Evolutionary conservation across 495 filamentous ascomycete genomes (phyloP).

Genomic region (Penicillium herquei): DNA sequence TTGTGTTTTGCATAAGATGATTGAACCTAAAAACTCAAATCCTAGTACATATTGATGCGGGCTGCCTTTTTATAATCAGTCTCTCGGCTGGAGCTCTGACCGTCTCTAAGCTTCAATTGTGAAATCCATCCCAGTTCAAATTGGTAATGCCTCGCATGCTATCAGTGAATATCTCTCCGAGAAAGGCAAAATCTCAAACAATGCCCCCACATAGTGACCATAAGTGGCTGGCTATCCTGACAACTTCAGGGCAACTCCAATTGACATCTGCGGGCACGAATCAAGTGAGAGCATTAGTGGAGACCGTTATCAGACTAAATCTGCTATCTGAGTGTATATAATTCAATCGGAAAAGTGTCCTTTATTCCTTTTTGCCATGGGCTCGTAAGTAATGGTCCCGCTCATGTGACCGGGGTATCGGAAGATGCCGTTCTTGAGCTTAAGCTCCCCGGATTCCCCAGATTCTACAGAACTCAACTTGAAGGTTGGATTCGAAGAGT

Average conservation of each 20-base stretch:
- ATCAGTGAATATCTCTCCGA: neutral
- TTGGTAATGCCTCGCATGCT: neutral
- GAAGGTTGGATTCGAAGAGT: too few species aligned
- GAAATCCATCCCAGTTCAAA: too few species aligned
- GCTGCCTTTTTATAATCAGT: neutral
- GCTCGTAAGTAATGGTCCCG: neutral
- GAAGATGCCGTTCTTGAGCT: neutral
- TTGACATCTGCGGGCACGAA: constrained; percentile 20
- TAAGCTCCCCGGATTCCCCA: too few species aligned
- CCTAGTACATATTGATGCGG: neutral
- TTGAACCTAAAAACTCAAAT: neutral
- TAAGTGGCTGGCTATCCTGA: neutral
- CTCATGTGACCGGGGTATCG: neutral
- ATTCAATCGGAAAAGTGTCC: neutral
- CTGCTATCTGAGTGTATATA: neutral
- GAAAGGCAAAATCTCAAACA: neutral
- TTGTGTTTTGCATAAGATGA: neutral
- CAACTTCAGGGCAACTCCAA: neutral
- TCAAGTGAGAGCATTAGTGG: neutral
- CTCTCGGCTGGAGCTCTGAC: neutral
- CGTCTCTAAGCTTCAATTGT: neutral
- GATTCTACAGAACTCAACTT: too few species aligned
- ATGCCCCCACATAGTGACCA: neutral
- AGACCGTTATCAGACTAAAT: neutral
- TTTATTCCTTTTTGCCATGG: neutral